A percentile compares a stretch with the other conserved stretches of the same genome.
phyloP scores from a whole-genome alignment of 371 early-diverging fungal genomes.

The Mucor piriformis region DNA sequence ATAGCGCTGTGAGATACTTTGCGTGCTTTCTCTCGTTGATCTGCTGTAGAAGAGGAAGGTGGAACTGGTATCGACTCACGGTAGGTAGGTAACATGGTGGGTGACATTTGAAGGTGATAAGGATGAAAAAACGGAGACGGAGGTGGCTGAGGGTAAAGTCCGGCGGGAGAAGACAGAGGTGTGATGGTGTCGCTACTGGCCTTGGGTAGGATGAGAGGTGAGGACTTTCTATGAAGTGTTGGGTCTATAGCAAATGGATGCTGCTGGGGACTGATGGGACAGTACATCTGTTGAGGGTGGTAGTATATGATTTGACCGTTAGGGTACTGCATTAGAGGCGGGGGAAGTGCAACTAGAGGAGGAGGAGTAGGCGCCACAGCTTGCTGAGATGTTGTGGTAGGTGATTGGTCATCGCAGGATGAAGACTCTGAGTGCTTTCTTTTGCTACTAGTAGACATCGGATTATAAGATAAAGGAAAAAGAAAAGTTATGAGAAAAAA shows the following conservation, averaged over 20 bases:
- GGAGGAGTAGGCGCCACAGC: not conserved
- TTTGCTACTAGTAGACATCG: slow-evolving; percentile 4
- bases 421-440: slow-evolving; percentile 11
- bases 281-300: slow-evolving; percentile 8
- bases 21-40: slow-evolving; percentile 59
- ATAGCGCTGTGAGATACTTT: slow-evolving; percentile 82
- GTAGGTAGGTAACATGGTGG: slow-evolving; percentile 10
- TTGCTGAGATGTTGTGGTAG: not conserved
- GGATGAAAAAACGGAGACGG: slow-evolving; percentile 26
- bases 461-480: not conserved
- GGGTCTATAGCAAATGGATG: slow-evolving; percentile 12
- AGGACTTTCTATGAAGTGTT: slow-evolving; percentile 35
- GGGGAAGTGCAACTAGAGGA: slow-evolving; percentile 12
- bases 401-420: slow-evolving; percentile 1
- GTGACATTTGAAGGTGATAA: slow-evolving; percentile 23
- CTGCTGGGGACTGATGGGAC: slow-evolving; percentile 15
- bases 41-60: slow-evolving; percentile 28
- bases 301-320: slow-evolving; percentile 18
- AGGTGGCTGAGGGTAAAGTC: slow-evolving; percentile 24
- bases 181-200: not conserved
- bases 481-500: not conserved
- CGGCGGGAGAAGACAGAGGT: not conserved
- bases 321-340: slow-evolving; percentile 26
- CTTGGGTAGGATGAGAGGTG: slow-evolving; percentile 21
- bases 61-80: slow-evolving; percentile 3